Conservation (phyloP, 2,329 filamentous ascomycete species). For the Cercospora brassicicola region DNA sequence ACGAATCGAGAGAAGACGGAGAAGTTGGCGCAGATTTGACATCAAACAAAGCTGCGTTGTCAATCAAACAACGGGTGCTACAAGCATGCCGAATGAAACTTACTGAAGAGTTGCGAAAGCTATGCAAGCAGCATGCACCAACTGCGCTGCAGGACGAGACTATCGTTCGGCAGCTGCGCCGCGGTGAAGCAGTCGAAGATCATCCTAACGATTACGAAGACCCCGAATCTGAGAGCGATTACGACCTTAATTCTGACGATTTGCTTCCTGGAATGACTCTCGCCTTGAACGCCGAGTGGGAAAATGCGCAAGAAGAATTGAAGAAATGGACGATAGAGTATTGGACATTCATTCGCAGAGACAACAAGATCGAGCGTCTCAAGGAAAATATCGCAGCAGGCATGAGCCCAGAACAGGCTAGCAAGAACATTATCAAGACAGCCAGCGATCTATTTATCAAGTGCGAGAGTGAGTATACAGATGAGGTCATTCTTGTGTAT, state of each 20-base stretch:
- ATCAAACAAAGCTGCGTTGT: background rate
- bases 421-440: background rate
- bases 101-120: constrained; percentile 1
- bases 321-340: background rate
- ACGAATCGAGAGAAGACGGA: background rate
- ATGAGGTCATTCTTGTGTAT: too few species aligned
- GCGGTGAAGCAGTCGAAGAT: background rate
- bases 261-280: too few species aligned
- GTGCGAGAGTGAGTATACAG: background rate
- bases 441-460: background rate
- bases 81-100: constrained; percentile 1
- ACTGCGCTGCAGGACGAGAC: background rate
- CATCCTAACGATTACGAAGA: too few species aligned
- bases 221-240: too few species aligned
- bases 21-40: background rate
- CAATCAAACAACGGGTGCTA: background rate
- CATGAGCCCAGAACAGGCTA: too few species aligned
- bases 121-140: constrained; percentile 5
- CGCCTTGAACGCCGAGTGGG: too few species aligned
- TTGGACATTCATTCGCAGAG: background rate
- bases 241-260: too few species aligned
- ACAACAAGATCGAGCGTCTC: background rate
- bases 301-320: background rate
- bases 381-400: too few species aligned
- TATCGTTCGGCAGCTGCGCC: background rate